Percentiles rank a stretch among this genome's conserved stretches.
These are phyloP conservation scores for Sanguinoderma infundibulare DNA, from an alignment of 1,284 basidiomycete genomes.

Conservation along the genomic window DNA sequence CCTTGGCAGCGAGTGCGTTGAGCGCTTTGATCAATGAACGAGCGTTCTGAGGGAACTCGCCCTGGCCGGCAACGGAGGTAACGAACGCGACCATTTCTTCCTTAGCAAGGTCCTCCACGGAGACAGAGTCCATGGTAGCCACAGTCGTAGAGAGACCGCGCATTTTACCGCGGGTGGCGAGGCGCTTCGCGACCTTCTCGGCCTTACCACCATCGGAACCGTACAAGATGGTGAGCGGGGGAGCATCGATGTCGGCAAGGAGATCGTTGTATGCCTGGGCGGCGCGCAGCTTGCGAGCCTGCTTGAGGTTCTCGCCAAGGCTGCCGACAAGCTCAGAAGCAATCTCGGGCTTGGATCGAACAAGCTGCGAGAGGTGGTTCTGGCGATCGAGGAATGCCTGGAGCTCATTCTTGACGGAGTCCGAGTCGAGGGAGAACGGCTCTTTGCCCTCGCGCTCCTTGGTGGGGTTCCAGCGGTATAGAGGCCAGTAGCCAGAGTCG, in stretches of 20 bases:
- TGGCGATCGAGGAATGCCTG: conserved; percentile 95
- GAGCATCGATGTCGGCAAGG: conserved; percentile 86
- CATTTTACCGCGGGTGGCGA: conserved; percentile 83
- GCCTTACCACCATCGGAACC: conserved; percentile 95
- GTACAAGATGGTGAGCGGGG: conserved; percentile 87
- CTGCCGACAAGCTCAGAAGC: conserved; percentile 86
- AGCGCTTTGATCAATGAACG: conserved; percentile 89
- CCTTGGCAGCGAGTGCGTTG: conserved; percentile 65
- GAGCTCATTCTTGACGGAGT: conserved; percentile 94
- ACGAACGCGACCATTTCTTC: conserved; percentile 90
- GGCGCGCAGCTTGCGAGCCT: conserved; percentile 84
- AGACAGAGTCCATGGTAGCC: conserved; percentile 77
- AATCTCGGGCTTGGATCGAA: conserved; percentile 80
- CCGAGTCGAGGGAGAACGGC: conserved; percentile 93
- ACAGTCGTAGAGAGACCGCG: conserved; percentile 83
- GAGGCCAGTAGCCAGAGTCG: conserved; percentile 96
- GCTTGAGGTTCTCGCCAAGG: conserved; percentile 84
- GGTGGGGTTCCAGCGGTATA: conserved; percentile 97
- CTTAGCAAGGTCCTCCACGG: conserved; percentile 73
- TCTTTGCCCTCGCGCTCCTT: conserved; percentile 78
- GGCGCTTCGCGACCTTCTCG: conserved; percentile 94
- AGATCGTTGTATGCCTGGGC: conserved; percentile 88
- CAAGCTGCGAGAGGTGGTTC: conserved; percentile 94
- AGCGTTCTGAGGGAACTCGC: conserved; percentile 97
- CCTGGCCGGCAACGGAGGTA: conserved; percentile 98